phyloP scores from a whole-genome alignment of 179 eudicot species.

The Spergularia azorica region DNA sequence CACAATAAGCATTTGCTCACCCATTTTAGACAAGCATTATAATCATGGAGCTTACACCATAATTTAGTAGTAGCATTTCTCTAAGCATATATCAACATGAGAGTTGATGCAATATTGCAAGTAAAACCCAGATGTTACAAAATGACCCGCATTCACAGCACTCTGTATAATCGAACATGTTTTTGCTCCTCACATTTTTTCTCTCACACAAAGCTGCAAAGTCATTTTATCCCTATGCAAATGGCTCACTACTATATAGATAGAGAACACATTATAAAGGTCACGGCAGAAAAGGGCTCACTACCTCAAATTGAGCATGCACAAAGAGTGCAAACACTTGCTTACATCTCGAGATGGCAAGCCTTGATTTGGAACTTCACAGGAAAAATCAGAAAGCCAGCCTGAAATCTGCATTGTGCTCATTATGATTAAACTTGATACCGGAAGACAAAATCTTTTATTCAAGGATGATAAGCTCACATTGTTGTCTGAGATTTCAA shows the following conservation, averaged over 20 bases:
- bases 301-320: slow-evolving; percentile 82
- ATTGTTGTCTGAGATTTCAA: slow-evolving; percentile 78
- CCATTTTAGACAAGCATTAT: not conserved
- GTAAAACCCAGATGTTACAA: not conserved
- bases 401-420: slow-evolving; percentile 70
- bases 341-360: slow-evolving; percentile 30
- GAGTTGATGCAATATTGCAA: not conserved
- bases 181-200: too few relatives aligned
- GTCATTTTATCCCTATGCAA: too few relatives aligned
- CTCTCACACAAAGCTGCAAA: too few relatives aligned
- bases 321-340: slow-evolving; percentile 61
- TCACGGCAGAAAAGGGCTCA: not conserved
- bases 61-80: not conserved
- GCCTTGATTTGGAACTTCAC: slow-evolving; percentile 36
- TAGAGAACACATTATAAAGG: not conserved
- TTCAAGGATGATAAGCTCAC: slow-evolving; percentile 42
- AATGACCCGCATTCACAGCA: too few relatives aligned
- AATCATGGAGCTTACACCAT: not conserved
- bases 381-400: slow-evolving; percentile 62
- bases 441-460: not conserved
- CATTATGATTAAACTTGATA: slow-evolving; percentile 1
- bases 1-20: not conserved
- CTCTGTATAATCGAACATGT: too few relatives aligned
- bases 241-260: not conserved
- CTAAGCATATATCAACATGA: not conserved